Evolutionary conservation across 257 asterid species (phyloP).

Genomic region (Apocynum venetum): DNA sequence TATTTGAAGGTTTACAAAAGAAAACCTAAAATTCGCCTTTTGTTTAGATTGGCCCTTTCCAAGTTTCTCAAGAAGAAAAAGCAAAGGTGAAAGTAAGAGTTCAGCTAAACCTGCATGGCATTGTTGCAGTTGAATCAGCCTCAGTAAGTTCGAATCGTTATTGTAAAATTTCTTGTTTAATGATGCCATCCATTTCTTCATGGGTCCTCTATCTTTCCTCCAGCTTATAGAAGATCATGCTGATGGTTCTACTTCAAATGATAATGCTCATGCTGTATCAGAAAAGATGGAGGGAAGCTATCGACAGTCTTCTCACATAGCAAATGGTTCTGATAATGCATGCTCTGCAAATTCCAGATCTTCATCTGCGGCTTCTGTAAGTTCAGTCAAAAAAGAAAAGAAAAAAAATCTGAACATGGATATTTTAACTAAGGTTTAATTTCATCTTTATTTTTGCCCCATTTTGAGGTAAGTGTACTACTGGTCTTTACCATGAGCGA

Average conservation of each 20-base stretch:
- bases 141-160: conserved; percentile 48
- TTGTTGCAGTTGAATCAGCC: conserved; percentile 66
- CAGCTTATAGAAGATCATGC: conserved; percentile 65
- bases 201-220: conserved; percentile 22
- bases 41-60: conserved; percentile 81
- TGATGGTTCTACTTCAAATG: conserved; percentile 37
- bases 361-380: conserved; percentile 20
- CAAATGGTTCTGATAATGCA: conserved; percentile 37
- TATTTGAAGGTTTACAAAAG: not conserved
- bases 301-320: conserved; percentile 32
- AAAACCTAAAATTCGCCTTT: conserved; percentile 3
- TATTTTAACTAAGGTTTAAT: not conserved
- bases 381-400: conserved; percentile 2
- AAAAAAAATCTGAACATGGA: not conserved
- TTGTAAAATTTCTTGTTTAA: conserved; percentile 9
- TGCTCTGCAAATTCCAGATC: conserved; percentile 10
- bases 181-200: conserved; percentile 14
- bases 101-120: conserved; percentile 76
- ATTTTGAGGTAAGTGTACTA: not conserved
- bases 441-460: not conserved
- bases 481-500: not conserved
- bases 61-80: conserved; percentile 47
- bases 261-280: conserved; percentile 29
- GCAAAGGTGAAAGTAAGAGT: conserved; percentile 65
- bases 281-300: conserved; percentile 48